Percentiles rank a stretch among this genome's conserved stretches.
Conservation (phyloP, 345 rosid genomes). For the Conringia planisiliqua region DNA sequence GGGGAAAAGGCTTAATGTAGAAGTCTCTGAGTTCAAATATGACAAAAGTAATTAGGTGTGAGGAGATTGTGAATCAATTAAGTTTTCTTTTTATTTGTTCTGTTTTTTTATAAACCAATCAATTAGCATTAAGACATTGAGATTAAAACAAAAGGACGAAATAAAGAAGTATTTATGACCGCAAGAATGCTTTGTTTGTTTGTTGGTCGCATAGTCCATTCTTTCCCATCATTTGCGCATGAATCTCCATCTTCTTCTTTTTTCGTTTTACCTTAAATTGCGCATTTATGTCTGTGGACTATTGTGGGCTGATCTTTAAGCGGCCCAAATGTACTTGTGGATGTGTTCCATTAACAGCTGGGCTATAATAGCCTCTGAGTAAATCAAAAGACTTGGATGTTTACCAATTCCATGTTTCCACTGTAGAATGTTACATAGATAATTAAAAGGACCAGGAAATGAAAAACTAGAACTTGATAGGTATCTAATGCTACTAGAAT, state of each 20-base stretch:
- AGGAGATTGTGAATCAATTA: slow-evolving; percentile 1
- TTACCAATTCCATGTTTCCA: no score
- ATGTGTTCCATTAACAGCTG: neutral
- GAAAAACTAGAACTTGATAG: no score
- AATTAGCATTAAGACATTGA: slow-evolving; percentile 14
- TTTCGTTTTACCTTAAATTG: slow-evolving; percentile 7
- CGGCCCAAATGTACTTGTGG: neutral
- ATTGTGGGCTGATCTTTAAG: neutral
- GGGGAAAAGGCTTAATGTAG: neutral
- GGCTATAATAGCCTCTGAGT: neutral
- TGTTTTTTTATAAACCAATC: slow-evolving; percentile 9
- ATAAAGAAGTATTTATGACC: slow-evolving; percentile 5
- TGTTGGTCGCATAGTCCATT: slow-evolving; percentile 28
- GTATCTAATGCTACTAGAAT: no score
- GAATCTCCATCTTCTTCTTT: slow-evolving; percentile 5
- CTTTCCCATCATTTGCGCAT: slow-evolving; percentile 31
- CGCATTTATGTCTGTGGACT: slow-evolving; percentile 3
- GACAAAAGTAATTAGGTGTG: slow-evolving; percentile 15
- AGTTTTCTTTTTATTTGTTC: neutral
- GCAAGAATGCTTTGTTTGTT: slow-evolving; percentile 26
- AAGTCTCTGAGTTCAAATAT: slow-evolving; percentile 5
- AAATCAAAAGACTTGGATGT: no score
- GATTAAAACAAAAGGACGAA: slow-evolving; percentile 10
- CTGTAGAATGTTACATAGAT: no score
- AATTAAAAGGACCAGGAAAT: no score